phyloP scores from a whole-genome alignment of 345 rosid genomes.

The Geranium brycei region DNA sequence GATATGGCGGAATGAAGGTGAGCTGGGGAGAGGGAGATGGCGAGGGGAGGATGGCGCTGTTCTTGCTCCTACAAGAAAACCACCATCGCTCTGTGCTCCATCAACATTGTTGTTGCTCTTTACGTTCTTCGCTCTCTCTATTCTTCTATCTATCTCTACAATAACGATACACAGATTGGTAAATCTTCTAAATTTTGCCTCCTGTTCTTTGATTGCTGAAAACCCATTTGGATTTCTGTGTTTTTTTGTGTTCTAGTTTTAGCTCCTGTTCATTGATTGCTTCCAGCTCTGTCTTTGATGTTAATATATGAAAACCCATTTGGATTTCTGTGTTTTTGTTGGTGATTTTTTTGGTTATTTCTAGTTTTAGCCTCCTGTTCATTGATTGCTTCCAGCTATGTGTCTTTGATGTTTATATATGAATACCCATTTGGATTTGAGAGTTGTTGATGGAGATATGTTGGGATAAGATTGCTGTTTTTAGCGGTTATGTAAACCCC shows the following conservation, averaged over 20 bases:
- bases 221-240: neutral
- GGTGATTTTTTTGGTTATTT: no score
- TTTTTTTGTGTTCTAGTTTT: neutral
- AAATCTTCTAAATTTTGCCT: neutral
- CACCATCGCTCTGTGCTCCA: conserved; percentile 64
- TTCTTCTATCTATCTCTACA: conserved; percentile 55
- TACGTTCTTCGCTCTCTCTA: conserved; percentile 80
- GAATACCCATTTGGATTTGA: no score
- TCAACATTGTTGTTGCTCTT: conserved; percentile 88
- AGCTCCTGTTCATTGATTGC: no score
- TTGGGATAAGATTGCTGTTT: neutral
- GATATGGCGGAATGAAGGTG: neutral
- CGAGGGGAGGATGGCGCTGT: conserved; percentile 39
- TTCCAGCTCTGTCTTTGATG: no score
- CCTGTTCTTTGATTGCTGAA: no score
- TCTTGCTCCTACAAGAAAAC: conserved; percentile 54
- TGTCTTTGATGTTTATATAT: no score
- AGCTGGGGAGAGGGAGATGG: neutral
- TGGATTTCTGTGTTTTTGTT: neutral
- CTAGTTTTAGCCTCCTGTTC: no score
- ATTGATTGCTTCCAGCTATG: no score
- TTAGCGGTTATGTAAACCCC: conserved; percentile 60
- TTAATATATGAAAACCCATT: neutral
- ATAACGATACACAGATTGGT: conserved; percentile 28
- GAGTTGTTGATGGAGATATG: no score